Evolutionary conservation across 768 basidiomycete genomes (phyloP).

Genomic region (Leccinum rimulosum): DNA sequence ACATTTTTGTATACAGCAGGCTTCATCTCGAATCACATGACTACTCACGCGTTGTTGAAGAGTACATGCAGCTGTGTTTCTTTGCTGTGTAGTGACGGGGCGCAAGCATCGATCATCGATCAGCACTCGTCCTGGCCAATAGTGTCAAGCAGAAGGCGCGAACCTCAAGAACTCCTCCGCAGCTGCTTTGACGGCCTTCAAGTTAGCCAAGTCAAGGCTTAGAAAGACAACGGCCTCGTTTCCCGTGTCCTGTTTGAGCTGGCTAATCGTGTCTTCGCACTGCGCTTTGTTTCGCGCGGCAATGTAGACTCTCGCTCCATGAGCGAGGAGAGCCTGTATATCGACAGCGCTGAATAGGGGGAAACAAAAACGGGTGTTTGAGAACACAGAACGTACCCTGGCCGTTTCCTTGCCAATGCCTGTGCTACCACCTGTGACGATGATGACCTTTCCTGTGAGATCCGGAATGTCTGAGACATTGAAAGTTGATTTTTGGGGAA

Average conservation of each 20-base stretch:
- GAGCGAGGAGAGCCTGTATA: slow-evolving; percentile 25
- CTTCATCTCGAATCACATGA: slow-evolving; percentile 21
- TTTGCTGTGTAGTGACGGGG: slow-evolving; percentile 27
- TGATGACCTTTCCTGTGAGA: slow-evolving; percentile 32
- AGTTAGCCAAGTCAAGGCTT: slow-evolving; percentile 36
- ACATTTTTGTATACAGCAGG: background rate
- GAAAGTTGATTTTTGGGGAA: slow-evolving; percentile 29
- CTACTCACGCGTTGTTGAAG: slow-evolving; percentile 48
- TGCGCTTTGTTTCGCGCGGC: slow-evolving; percentile 27
- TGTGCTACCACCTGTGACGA: slow-evolving; percentile 35
- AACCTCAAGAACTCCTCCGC: slow-evolving; percentile 33
- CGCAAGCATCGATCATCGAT: background rate
- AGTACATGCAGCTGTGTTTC: slow-evolving; percentile 47
- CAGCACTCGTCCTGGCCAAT: background rate
- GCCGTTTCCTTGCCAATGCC: slow-evolving; percentile 31
- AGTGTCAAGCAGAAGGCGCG: background rate
- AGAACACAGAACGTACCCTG: slow-evolving; percentile 1
- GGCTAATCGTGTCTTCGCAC: slow-evolving; percentile 28
- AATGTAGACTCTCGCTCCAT: slow-evolving; percentile 38
- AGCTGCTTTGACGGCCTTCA: slow-evolving; percentile 33
- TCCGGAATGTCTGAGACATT: slow-evolving; percentile 32
- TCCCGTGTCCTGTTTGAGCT: slow-evolving; percentile 33
- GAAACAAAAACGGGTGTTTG: too few species aligned
- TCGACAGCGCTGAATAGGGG: background rate
- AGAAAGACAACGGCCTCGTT: slow-evolving; percentile 31